Conservation (phyloP, 805 yeast species). For the Scheffersomyces ergatensis region DNA sequence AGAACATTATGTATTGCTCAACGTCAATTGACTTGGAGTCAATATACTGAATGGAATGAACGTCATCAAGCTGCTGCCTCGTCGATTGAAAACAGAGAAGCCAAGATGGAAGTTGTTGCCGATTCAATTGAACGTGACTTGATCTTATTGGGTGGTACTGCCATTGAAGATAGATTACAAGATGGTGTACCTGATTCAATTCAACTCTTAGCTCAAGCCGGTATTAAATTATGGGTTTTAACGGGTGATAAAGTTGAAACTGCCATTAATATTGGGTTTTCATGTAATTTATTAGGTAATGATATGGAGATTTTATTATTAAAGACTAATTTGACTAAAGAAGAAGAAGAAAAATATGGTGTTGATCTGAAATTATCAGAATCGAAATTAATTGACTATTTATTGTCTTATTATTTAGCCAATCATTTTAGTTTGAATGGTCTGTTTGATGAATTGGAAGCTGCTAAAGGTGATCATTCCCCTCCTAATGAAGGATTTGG, state of each 20-base stretch:
- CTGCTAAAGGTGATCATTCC: constrained; percentile 54
- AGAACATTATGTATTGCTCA: constrained; percentile 81
- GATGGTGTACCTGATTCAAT: constrained; percentile 87
- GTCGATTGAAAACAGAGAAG: constrained; percentile 63
- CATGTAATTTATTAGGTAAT: constrained; percentile 72
- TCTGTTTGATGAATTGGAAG: constrained; percentile 51
- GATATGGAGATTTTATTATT: constrained; percentile 74
- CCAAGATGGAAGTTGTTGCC: constrained; percentile 69
- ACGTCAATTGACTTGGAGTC: constrained; percentile 59
- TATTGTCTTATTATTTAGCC: constrained; percentile 52
- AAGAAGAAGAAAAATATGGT: constrained; percentile 22
- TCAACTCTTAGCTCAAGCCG: constrained; percentile 65
- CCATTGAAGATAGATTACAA: constrained; percentile 81
- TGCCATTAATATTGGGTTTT: constrained; percentile 83
- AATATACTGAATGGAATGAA: constrained; percentile 61
- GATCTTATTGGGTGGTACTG: constrained; percentile 75
- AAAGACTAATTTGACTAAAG: constrained; percentile 28
- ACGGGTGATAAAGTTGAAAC: constrained; percentile 92
- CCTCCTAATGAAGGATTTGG: constrained; percentile 70
- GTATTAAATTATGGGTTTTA: constrained; percentile 81
- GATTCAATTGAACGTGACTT: constrained; percentile 69
- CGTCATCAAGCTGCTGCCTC: constrained; percentile 66
- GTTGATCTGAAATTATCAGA: constrained; percentile 19
- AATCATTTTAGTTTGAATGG: constrained; percentile 60
- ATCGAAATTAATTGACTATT: constrained; percentile 39